Percentiles rank a stretch among this genome's conserved stretches.
Evolutionary conservation across 768 basidiomycete genomes (phyloP).

Genomic region (Suillus brevipes): DNA sequence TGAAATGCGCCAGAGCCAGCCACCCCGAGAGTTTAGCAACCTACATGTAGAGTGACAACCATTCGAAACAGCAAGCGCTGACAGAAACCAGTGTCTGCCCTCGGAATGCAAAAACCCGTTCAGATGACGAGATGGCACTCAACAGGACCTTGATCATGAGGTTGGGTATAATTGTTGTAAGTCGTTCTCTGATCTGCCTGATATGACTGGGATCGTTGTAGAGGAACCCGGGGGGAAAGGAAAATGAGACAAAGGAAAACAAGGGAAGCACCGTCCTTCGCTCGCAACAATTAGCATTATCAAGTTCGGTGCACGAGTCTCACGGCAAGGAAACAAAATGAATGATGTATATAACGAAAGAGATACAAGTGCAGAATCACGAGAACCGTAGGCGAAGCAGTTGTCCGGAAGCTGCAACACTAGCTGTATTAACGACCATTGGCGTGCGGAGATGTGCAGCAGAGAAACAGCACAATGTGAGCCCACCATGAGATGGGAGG

Average conservation of each 20-base stretch:
- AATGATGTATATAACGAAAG: background rate
- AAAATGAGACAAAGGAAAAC: constrained; percentile 7
- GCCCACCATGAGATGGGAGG: too few relatives aligned
- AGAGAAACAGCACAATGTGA: too few relatives aligned
- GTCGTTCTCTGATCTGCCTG: constrained; percentile 14
- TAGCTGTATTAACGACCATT: too few relatives aligned
- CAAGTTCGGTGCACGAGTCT: background rate
- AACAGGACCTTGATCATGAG: constrained; percentile 66
- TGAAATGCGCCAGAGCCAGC: constrained; percentile 13
- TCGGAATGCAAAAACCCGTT: background rate
- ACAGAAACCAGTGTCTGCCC: constrained; percentile 4
- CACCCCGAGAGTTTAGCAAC: constrained; percentile 22
- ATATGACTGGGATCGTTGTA: constrained; percentile 22
- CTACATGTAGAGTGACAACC: constrained; percentile 80
- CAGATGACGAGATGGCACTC: constrained; percentile 68
- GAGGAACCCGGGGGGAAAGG: constrained; percentile 4
- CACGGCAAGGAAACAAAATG: background rate
- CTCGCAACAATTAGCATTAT: background rate
- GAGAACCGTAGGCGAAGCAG: background rate
- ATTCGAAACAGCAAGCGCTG: constrained; percentile 85
- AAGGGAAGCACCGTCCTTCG: background rate
- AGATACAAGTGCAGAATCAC: background rate
- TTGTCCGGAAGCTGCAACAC: too few relatives aligned
- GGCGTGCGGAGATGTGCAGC: too few relatives aligned
- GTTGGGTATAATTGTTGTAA: constrained; percentile 77